Evolutionary conservation across 768 basidiomycete species (phyloP).

Genomic region (Leccinum aurantiacum): DNA sequence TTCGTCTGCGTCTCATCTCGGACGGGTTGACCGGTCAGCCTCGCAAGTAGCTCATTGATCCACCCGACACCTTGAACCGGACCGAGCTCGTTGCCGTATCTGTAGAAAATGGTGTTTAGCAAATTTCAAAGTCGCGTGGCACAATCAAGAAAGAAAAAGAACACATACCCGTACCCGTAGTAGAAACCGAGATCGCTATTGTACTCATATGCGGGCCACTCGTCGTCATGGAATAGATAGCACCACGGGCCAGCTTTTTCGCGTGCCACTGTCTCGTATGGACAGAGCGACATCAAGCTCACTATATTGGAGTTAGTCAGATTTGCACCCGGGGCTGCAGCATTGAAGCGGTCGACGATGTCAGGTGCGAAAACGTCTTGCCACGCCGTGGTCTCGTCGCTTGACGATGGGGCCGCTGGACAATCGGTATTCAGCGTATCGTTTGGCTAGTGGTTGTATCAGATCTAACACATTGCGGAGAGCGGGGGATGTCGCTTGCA

Average conservation of each 20-base stretch:
- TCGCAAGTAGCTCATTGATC: conserved; percentile 80
- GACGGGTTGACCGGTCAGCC: conserved; percentile 64
- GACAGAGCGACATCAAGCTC: conserved; percentile 66
- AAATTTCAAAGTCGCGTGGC: no score
- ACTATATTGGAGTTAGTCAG: conserved; percentile 53
- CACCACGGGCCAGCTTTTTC: conserved; percentile 63
- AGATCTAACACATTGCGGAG: background rate
- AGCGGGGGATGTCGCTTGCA: background rate
- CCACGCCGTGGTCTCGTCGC: conserved; percentile 46
- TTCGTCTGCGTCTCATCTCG: conserved; percentile 75
- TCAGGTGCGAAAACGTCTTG: conserved; percentile 48
- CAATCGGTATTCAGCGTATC: conserved; percentile 69
- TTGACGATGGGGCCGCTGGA: conserved; percentile 30
- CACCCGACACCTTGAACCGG: conserved; percentile 82
- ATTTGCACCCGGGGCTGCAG: conserved; percentile 59
- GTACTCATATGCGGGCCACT: conserved; percentile 68
- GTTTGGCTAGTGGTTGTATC: conserved; percentile 40
- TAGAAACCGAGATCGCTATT: conserved; percentile 69
- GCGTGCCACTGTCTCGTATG: conserved; percentile 64
- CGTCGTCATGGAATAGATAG: conserved; percentile 54
- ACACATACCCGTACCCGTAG: conserved; percentile 58
- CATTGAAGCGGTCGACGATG: conserved; percentile 58
- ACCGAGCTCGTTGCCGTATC: conserved; percentile 66
- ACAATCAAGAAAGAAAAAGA: no score
- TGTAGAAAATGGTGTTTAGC: conserved; percentile 20